Evolutionary conservation across 768 basidiomycete genomes (phyloP).

Genomic region (Kwoniella botswanensis): DNA sequence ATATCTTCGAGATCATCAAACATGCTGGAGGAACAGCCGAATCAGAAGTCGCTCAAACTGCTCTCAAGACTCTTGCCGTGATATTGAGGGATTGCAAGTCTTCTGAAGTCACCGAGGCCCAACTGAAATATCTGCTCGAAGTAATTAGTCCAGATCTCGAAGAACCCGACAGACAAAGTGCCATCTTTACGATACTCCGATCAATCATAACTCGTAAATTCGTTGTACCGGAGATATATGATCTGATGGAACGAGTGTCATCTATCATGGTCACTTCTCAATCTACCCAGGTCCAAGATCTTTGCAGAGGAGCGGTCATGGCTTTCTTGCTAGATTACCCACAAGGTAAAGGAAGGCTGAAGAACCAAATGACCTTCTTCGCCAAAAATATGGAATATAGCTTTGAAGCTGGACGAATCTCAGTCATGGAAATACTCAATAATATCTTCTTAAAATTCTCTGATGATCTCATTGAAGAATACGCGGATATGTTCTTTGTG

Average conservation of each 20-base stretch:
- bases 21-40: conserved; percentile 79
- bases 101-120: conserved; percentile 83
- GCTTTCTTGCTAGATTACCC: conserved; percentile 98
- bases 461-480: conserved; percentile 67
- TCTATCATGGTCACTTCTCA: conserved; percentile 93
- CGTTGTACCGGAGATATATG: conserved; percentile 94
- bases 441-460: conserved; percentile 87
- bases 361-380: conserved; percentile 85
- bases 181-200: conserved; percentile 85
- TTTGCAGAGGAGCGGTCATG: conserved; percentile 82
- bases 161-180: conserved; percentile 79
- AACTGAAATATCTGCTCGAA: conserved; percentile 83
- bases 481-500: conserved; percentile 86
- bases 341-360: conserved; percentile 88
- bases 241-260: conserved; percentile 90
- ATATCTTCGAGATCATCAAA: conserved; percentile 80
- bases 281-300: conserved; percentile 85
- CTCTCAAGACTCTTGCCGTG: conserved; percentile 80
- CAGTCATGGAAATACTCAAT: conserved; percentile 90
- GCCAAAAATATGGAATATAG: conserved; percentile 90
- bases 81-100: conserved; percentile 87
- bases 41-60: conserved; percentile 85
- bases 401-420: conserved; percentile 85
- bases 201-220: conserved; percentile 90
- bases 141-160: conserved; percentile 87